Base-by-base conservation (phyloP, 139 green algal species). In the Chlamydomonas asymmetrica region DNA sequence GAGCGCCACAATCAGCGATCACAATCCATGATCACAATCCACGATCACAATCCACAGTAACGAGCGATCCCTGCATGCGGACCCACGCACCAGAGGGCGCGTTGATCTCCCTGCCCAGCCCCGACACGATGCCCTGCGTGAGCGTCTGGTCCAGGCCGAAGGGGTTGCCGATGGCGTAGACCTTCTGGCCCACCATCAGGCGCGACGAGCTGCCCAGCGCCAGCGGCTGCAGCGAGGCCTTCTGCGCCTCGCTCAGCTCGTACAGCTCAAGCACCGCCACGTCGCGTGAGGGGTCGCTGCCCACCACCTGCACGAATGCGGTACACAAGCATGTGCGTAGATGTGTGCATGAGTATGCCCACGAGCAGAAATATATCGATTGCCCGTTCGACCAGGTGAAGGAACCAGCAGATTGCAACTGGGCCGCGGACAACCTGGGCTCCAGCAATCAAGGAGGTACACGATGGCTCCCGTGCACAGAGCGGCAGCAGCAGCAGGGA, bases 101-200 rank as follows among this genome's bases (percentile, higher is more conserved):
- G n/a, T n/a, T n/a, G n/a, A 84, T 49, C 68, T 87, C 82, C 27
- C 82, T 41, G 0, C 79, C 77, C 62, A 87, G 64, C 6, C 82
- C 82, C 29, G 32, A 67, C 32, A 87, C 77, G 34, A 87, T 69
- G 27, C 82, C 82, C 67, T 81, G 80, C n/a, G 85, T 92, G 9
- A 94, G 80, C 3, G 88, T 91, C 71, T 91, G 88, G 68, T 95
- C 90, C 73, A 95, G 74, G 5, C 90, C 90, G 76, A 93, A 95
- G 2, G 91, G 90, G 74, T 94, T 94, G 35, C 89, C 91, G 43
- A 95, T 88, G 7, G 88, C 91, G 77, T 80, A 94, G 38, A 91
- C 84, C 29, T 57, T 56, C 45, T 73, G 63, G 52, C 73, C 64
- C 31, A 96, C 90, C 35, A 88, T 49, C 31, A 94, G 72, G 54